Base-by-base conservation (phyloP, 208 protist genomes). In the Crithidia acanthocephali region DNA sequence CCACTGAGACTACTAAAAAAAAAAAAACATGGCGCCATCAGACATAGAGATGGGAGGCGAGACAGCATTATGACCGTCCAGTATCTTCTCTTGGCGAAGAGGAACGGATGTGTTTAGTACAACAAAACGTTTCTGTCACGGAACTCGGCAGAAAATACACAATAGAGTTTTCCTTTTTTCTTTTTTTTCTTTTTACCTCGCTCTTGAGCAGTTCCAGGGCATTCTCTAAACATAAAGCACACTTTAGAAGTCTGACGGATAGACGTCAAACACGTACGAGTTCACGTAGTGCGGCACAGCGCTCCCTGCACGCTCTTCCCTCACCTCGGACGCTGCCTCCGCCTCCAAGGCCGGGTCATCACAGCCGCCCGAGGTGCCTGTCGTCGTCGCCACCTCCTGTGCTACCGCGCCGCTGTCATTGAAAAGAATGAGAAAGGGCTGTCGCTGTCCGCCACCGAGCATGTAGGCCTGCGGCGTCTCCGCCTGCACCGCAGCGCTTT, bases 381-480 rank as follows among this genome's bases (percentile, higher is more conserved):
- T 15, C 2, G 16, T 51, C 16, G 11, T 32, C 23, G 47, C 16
- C 48, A 58, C 62, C 33, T 68, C 62, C 23, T 23, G 32, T 9
- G 50, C 50, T 1, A 33, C 35, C 30, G 62, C 62, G 2, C 62
- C 62, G 23, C 3, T 23, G 35, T 47, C 59, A 48, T 78, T 72
- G 59, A 78, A 72, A 2, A 45, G 28, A 23, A 78, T 60, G 4
- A 37, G 27, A 18, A 72, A 57, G 4, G 65, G 53, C 18, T 44
- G 35, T 1, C 22, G 65, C 27, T 23, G 42, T 2, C 53, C 65
- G 6, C 48, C 67, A 27, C 72, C 71, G 27, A 20, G 4, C 18
- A 40, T 51, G 28, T 37, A 48, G 2, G 66, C 9, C 55, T 22
- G n/a, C 28, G n/a, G 28, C 18, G 23, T 32, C 15, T 22, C 55